Evolutionary conservation across 2,329 filamentous ascomycete genomes (phyloP).

Genomic region (Beauveria bassiana): DNA sequence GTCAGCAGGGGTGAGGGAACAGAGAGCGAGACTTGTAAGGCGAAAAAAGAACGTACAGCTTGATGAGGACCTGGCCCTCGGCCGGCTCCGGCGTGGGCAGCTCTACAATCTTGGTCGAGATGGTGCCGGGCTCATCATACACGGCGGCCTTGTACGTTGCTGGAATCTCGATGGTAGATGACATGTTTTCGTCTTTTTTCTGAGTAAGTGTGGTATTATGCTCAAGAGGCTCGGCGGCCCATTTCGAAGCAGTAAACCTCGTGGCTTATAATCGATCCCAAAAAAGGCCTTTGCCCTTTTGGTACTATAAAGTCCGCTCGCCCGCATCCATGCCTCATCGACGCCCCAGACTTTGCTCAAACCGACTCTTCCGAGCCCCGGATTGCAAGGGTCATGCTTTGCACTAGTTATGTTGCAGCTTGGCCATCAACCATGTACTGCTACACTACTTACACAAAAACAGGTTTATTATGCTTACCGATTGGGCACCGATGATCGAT

Average conservation of each 20-base stretch:
- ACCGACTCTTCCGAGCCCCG: too few relatives aligned
- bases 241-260: too few relatives aligned
- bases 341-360: not conserved
- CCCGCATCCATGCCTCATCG: not conserved
- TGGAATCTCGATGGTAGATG: conserved; percentile 1
- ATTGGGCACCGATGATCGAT: not conserved
- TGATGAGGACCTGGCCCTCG: conserved; percentile 19
- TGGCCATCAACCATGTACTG: too few relatives aligned
- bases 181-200: not conserved
- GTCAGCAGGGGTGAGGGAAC: not conserved
- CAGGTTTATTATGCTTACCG: not conserved
- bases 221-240: too few relatives aligned
- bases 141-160: conserved; percentile 16
- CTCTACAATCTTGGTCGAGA: conserved; percentile 19
- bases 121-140: conserved; percentile 20
- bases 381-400: too few relatives aligned
- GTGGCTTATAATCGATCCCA: too few relatives aligned
- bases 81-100: conserved; percentile 18
- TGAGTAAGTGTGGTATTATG: not conserved
- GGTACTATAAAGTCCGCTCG: not conserved
- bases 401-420: too few relatives aligned
- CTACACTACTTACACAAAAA: too few relatives aligned
- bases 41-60: conserved; percentile 14
- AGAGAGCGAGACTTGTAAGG: too few relatives aligned
- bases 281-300: too few relatives aligned